Percentiles rank a stretch among this genome's conserved stretches.
phyloP scores from a whole-genome alignment of 768 basidiomycete species.

The Termitomyces sp. region DNA sequence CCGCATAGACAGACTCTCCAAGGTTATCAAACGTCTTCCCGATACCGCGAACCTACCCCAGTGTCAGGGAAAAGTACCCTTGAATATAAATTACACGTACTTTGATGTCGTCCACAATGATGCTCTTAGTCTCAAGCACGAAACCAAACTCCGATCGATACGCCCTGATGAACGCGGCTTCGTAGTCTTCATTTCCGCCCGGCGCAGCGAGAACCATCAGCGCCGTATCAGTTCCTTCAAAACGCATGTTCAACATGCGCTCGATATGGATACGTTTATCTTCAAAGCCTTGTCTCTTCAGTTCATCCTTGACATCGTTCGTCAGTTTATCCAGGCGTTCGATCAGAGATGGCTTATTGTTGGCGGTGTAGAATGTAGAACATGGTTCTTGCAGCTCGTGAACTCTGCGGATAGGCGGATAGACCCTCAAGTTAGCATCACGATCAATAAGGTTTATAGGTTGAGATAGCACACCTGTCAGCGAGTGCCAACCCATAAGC shows the following conservation, averaged over 20 bases:
- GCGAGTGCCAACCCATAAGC: slow-evolving; percentile 93
- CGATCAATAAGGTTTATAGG: background rate
- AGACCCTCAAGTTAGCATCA: background rate
- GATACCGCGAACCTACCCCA: slow-evolving; percentile 69
- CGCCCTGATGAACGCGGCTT: slow-evolving; percentile 68
- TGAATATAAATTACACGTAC: slow-evolving; percentile 25
- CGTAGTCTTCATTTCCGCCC: slow-evolving; percentile 66
- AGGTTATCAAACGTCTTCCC: slow-evolving; percentile 86
- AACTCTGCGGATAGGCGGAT: slow-evolving; percentile 39
- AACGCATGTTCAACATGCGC: slow-evolving; percentile 87
- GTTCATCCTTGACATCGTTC: slow-evolving; percentile 53
- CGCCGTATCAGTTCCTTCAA: slow-evolving; percentile 90
- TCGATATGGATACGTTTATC: slow-evolving; percentile 68
- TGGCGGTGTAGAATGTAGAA: slow-evolving; percentile 67
- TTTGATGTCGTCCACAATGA: slow-evolving; percentile 92
- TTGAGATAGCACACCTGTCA: slow-evolving; percentile 41
- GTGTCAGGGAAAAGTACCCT: background rate
- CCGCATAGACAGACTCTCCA: slow-evolving; percentile 72
- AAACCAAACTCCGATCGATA: slow-evolving; percentile 93
- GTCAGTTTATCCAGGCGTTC: slow-evolving; percentile 68
- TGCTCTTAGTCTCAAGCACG: slow-evolving; percentile 72
- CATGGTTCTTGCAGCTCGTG: slow-evolving; percentile 88
- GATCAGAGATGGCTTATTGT: slow-evolving; percentile 49
- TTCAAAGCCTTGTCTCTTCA: slow-evolving; percentile 79
- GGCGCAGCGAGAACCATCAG: slow-evolving; percentile 76